phyloP scores from a whole-genome alignment of 108 stramenopile genomes.

The Cyclotella baltica region DNA sequence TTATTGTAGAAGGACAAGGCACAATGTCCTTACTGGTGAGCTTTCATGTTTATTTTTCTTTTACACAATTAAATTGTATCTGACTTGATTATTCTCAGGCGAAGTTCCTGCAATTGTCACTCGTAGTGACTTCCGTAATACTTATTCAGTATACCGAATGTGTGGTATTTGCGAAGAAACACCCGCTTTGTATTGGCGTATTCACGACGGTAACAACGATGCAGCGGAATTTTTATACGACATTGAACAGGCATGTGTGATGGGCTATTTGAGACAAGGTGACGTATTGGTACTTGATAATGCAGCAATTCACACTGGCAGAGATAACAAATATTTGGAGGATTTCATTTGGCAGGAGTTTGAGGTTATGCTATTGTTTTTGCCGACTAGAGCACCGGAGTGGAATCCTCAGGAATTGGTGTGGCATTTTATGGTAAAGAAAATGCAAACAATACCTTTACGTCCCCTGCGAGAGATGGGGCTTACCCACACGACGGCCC shows the following conservation, averaged over 20 bases:
- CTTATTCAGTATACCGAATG: background rate
- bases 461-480: no score
- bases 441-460: background rate
- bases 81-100: background rate
- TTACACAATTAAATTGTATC: background rate
- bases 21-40: background rate
- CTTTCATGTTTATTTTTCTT: no score
- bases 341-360: no score
- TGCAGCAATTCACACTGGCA: no score
- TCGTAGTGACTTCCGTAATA: no score
- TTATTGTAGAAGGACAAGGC: background rate
- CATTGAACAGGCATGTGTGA: no score
- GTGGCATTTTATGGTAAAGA: background rate
- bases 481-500: no score
- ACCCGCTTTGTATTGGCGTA: background rate
- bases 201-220: no score
- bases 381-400: background rate
- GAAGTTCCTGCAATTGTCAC: background rate
- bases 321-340: no score
- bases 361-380: background rate
- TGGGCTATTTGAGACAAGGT: no score
- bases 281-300: background rate
- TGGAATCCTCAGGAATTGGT: no score
- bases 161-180: background rate
- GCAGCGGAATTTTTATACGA: no score